These are phyloP conservation scores for Lactarius tabidus DNA, from an alignment of 768 basidiomycete species.

Conservation along the genomic window DNA sequence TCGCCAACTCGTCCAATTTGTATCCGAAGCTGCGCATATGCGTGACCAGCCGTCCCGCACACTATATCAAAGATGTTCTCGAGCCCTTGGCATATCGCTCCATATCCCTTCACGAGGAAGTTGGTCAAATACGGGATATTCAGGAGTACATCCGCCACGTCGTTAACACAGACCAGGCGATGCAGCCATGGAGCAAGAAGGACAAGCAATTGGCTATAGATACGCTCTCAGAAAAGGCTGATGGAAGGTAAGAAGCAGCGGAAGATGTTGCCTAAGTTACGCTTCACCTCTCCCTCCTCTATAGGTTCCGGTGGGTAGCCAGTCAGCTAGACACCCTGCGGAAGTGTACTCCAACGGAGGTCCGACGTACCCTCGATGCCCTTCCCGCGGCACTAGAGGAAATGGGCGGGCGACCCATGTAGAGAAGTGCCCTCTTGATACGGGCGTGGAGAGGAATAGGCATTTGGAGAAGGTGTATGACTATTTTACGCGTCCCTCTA, in stretches of 20 bases:
- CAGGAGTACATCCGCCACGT: neutral
- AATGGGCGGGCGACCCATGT: neutral
- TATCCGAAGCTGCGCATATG: slow-evolving; percentile 9
- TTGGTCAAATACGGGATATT: slow-evolving; percentile 7
- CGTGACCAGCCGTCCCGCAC: slow-evolving; percentile 13
- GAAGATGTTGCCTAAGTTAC: neutral
- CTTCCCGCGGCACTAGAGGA: neutral
- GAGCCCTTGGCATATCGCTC: neutral
- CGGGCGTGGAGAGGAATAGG: neutral
- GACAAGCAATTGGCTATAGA: neutral
- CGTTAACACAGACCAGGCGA: slow-evolving; percentile 6
- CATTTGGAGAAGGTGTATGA: neutral
- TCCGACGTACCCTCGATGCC: neutral
- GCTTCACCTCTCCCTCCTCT: neutral
- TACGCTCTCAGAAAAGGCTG: slow-evolving; percentile 1
- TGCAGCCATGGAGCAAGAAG: slow-evolving; percentile 2
- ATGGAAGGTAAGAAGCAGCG: slow-evolving; percentile 6
- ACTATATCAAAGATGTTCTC: slow-evolving; percentile 1
- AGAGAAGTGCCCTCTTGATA: neutral
- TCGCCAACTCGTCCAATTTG: neutral
- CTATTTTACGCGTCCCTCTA: neutral
- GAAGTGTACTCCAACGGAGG: neutral
- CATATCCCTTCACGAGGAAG: slow-evolving; percentile 2
- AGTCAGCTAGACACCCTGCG: slow-evolving; percentile 6
- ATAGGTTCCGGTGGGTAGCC: slow-evolving; percentile 10